Evolutionary conservation across 192 early-diverging fungal genomes (phyloP), one percentile per base, ranked within the genome.

Genomic region (Lobosporangium transversale): DNA sequence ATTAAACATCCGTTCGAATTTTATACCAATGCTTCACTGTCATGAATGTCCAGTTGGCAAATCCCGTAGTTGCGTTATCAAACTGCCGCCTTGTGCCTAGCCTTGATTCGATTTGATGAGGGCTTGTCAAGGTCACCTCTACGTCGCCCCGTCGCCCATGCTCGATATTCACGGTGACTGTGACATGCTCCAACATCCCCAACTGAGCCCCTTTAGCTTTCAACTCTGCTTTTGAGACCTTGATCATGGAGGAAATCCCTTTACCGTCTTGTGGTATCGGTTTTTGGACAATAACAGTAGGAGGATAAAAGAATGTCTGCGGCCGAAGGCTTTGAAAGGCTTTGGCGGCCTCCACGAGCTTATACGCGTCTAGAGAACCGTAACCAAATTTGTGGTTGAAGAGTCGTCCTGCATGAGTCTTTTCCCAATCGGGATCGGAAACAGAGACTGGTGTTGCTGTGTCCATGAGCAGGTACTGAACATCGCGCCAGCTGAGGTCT

Each of bases 351-450:
- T 95, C 89, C 14, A 99, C 91, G 7, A 97, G 86, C 24, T 76
- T 79, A 60, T 87, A 92, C 1, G 91, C 92, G 80, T 99, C 94
- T 48, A 98, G 65, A 52, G 88, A 93, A 21, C 97, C 97, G 76
- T 93, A 99, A 0, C 97, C 97, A 63, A 88, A 99, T 53, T 94
- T 94, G 85, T 98, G 94, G 81, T 92, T 96, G 81, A 89, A 98
- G 54, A 75, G 68, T 26, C 94, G 89, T 15, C 93, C 92, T 5
- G 85, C 78, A 6, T 90, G 84, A 12, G 89, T 91, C 2, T 56
- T 48, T 2, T 68, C 35, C 97, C 97, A 99, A 51, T 89, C 92
- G 9, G 70, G 47, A 69, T 97, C 94, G 29, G 70, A 66, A 2
- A 84, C 55, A 24, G 88, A 83, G 4, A 99, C 71, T 1, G 93